Conservation (phyloP, 345 rosid species). For the Eucalyptus pumila region DNA sequence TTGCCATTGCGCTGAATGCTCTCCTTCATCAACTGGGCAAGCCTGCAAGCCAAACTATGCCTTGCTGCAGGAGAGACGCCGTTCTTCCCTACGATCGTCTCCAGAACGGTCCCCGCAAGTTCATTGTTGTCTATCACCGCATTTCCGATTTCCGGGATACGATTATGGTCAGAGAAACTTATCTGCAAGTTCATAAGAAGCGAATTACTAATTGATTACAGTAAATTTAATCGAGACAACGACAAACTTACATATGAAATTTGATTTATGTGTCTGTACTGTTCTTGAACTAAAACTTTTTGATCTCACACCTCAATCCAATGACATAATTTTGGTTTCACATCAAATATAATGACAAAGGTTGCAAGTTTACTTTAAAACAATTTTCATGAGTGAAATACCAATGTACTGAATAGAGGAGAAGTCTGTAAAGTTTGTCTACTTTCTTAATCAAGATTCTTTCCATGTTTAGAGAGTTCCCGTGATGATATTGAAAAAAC, state of each 20-base stretch:
- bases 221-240: not conserved
- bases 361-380: too few species aligned
- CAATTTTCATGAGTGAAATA: too few species aligned
- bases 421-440: too few species aligned
- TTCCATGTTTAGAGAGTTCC: too few species aligned
- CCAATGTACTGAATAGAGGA: too few species aligned
- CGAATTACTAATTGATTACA: not conserved
- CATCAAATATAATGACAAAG: too few species aligned
- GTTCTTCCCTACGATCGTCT: conserved; percentile 58
- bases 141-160: conserved; percentile 24
- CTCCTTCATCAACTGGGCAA: conserved; percentile 18
- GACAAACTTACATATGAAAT: too few species aligned
- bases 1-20: not conserved
- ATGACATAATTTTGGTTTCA: too few species aligned
- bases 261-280: not conserved
- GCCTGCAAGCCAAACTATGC: conserved; percentile 37
- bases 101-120: conserved; percentile 49
- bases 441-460: too few species aligned
- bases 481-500: too few species aligned
- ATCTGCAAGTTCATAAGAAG: conserved; percentile 14
- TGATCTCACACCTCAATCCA: too few species aligned
- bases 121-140: conserved; percentile 55
- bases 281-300: not conserved
- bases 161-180: conserved; percentile 43
- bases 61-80: conserved; percentile 71